phyloP scores from a whole-genome alignment of 305 asterid species.

The Ruellia speciosa region DNA sequence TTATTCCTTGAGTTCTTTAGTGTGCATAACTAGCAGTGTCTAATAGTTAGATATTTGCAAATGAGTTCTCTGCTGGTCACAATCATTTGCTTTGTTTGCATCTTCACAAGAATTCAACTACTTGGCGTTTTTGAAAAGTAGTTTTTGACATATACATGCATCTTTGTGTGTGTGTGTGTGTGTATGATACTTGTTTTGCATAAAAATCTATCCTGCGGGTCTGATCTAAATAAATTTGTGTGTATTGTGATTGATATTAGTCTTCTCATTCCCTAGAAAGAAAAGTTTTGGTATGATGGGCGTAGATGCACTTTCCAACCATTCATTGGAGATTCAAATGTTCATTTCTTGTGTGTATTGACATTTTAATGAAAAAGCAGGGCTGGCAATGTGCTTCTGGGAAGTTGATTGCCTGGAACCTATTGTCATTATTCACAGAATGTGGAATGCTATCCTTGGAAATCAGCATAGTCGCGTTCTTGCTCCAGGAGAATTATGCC shows the following conservation, averaged over 20 bases:
- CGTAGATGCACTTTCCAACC: too few relatives aligned
- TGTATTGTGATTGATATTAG: too few relatives aligned
- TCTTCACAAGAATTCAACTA: neutral
- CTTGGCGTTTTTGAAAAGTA: neutral
- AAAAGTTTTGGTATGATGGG: too few relatives aligned
- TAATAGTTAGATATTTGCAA: neutral
- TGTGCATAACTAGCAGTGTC: neutral
- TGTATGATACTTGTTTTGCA: too few relatives aligned
- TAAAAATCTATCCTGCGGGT: neutral
- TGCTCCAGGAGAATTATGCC: constrained; percentile 71
- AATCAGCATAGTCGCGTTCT: constrained; percentile 63
- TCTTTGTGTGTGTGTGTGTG: too few relatives aligned
- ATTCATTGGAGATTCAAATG: too few relatives aligned
- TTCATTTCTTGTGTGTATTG: neutral
- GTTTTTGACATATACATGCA: too few relatives aligned
- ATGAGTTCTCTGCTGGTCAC: neutral
- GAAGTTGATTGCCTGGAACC: constrained; percentile 59
- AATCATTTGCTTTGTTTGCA: neutral
- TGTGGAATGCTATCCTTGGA: constrained; percentile 66
- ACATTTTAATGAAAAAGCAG: constrained; percentile 31
- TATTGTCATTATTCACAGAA: constrained; percentile 56
- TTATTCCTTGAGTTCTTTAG: too few relatives aligned
- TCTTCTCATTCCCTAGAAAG: too few relatives aligned
- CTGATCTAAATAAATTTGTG: neutral
- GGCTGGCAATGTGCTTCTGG: constrained; percentile 79